These are phyloP conservation scores for Picochlorum sp. DNA, from an alignment of 139 green algal genomes.

Conservation along the genomic window DNA sequence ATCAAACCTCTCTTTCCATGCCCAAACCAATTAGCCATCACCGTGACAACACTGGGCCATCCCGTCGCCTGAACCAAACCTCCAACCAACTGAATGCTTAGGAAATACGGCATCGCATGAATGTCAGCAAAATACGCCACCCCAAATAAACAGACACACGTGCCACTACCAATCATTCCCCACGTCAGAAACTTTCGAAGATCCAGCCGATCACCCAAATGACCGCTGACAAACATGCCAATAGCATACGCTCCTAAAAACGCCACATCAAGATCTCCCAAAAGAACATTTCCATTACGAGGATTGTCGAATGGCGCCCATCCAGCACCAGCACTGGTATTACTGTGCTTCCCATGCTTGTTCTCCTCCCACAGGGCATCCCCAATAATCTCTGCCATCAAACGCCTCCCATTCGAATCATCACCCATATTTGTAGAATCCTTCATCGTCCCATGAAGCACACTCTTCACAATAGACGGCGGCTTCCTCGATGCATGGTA, in stretches of 20 bases:
- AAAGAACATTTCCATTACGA: constrained; percentile 54
- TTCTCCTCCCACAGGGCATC: not conserved
- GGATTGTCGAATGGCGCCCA: constrained; percentile 89
- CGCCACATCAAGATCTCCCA: constrained; percentile 80
- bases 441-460: constrained; percentile 14
- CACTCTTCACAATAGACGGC: constrained; percentile 80
- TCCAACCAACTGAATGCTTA: constrained; percentile 52
- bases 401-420: not conserved
- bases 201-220: constrained; percentile 82
- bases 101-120: constrained; percentile 78
- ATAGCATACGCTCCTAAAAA: constrained; percentile 86
- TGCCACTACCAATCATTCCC: constrained; percentile 78
- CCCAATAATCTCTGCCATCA: not conserved
- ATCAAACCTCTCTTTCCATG: constrained; percentile 86
- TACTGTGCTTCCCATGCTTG: not conserved
- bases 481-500: constrained; percentile 89
- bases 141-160: constrained; percentile 68
- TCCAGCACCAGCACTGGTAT: not conserved
- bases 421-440: not conserved
- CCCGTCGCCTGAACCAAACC: constrained; percentile 85
- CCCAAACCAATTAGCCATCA: constrained; percentile 93
- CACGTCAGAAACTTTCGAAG: constrained; percentile 78
- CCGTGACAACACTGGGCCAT: constrained; percentile 85
- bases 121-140: constrained; percentile 77
- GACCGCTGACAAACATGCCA: constrained; percentile 88